Evolutionary conservation across 805 yeast species (phyloP).

Genomic region (Wickerhamiella nectarea): DNA sequence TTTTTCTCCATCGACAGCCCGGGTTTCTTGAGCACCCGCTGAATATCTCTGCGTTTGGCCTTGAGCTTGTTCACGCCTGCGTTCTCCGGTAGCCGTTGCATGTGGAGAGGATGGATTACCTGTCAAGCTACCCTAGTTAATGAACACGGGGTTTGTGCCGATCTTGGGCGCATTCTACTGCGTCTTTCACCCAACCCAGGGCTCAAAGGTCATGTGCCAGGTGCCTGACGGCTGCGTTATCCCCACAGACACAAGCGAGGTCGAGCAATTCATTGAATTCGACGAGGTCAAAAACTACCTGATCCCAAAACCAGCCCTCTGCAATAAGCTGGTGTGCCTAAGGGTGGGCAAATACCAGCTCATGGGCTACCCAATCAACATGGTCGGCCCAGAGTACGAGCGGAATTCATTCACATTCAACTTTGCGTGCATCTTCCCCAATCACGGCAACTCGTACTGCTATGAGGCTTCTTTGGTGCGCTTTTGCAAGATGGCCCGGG

Average conservation of each 20-base stretch:
- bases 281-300: conserved; percentile 79
- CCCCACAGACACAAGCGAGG: conserved; percentile 16
- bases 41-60: conserved; percentile 77
- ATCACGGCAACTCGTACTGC: conserved; percentile 66
- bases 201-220: conserved; percentile 81
- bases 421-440: conserved; percentile 80
- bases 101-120: not conserved
- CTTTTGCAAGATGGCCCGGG: conserved; percentile 77
- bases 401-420: conserved; percentile 89
- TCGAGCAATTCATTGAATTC: conserved; percentile 50
- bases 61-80: conserved; percentile 38
- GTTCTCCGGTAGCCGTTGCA: conserved; percentile 7
- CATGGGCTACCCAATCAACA: conserved; percentile 79
- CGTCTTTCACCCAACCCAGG: conserved; percentile 89
- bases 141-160: conserved; percentile 57
- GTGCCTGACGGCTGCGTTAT: conserved; percentile 62
- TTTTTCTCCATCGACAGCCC: conserved; percentile 40
- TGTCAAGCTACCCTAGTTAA: not conserved
- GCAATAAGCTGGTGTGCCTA: conserved; percentile 67
- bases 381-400: conserved; percentile 60
- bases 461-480: conserved; percentile 77
- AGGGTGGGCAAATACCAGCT: conserved; percentile 58
- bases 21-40: conserved; percentile 52
- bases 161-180: conserved; percentile 79
- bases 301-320: conserved; percentile 84